Base-by-base conservation (phyloP, 176 grass and related monocot species). In the Carex littledalei region DNA sequence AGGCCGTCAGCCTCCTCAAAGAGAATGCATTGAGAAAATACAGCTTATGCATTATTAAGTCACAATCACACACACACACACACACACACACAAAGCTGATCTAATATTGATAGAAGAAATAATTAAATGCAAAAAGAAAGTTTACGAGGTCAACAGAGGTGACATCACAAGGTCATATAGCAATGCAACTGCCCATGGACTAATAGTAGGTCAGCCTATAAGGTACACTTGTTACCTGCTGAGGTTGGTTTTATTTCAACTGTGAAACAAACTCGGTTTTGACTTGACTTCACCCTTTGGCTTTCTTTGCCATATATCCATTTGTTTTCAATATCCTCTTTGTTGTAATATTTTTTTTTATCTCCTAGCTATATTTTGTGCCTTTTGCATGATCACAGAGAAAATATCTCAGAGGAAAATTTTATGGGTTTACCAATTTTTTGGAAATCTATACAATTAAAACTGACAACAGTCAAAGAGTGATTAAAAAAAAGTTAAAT, bases 161-260 rank as follows among this genome's bases (percentile, higher is more conserved):
- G 90, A 94, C 85, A 84, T 56, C 69, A 92, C 20, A 26, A 86
- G 54, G 86, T 92, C 10, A 79, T 73, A 78, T 75, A 75, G 53
- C 84, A 93, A 66, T 87, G 79, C 93, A 93, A 93, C 94, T 95
- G 87, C 91, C 84, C 94, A 83, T 88, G 80, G 89, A 95, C 91
- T 91, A 91, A 88, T 88, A 84, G 79, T 73, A 88, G 90, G 91
- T 93, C 89, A 93, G 86, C 85, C 89, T 89, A 80, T 68, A 59
- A 35, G 43, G 60, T 58, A 75, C 13, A 45, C 78, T 78, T 79
- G 72, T 71, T 79, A 88, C 50, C 64, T 59, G 31, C 61, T 50
- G 65, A 67, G 79, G 83, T 88, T 87, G 86, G 85, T 81, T 41
- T 32, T 47, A 59, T 81, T 87, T 83, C 73, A 63, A 75, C 67